Evolutionary conservation across 805 yeast species (phyloP), one percentile per base, ranked within the genome.

Genomic region (Phaffomyces thermotolerans): DNA sequence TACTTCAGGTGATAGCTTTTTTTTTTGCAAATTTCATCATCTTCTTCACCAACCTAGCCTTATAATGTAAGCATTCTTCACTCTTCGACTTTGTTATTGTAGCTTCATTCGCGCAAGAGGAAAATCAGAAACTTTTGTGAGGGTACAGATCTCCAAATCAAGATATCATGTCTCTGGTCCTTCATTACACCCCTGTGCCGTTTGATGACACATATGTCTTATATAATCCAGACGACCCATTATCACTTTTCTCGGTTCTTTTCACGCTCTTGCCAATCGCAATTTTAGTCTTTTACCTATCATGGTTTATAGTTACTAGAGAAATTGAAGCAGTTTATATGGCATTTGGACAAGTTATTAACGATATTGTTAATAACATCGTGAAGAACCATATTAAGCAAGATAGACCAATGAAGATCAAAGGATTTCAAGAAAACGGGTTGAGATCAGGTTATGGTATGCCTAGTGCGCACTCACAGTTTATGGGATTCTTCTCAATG

Each of bases 391-490:
- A 76, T 1, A 62, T 88, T 34, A 77, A 75, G 51, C 85, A 84
- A 56, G 82, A 86, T 20, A 71, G 99, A 48, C 99, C 99, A 0
- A 51, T 53, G n/a, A 49, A 49, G 24, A 61, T 68, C 39, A 63
- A 60, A 7, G 63, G 62, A 7, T 58, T 67, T 37, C 69, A 66
- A 39, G 60, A 58, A 36, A 60, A 59, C 34, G 61, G 78, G 53
- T 23, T 71, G 36, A 62, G 77, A 45, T 71, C 84, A 49, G 80
- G 84, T 1, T 89, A 82, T 60, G 99, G 99, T 0, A 91, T 91
- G 97, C 99, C 99, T 0, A 80, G 90, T 42, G 96, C 99, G 1
- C 99, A 91, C 63, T 79, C 96, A 0, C 99, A 91, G 65, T 93
- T 90, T 62, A 84, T 91, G 89, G 95, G 95, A 2, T 93, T 79